Evolutionary conservation across 305 asterid species (phyloP).

Genomic region (Fraxinus baroniana): DNA sequence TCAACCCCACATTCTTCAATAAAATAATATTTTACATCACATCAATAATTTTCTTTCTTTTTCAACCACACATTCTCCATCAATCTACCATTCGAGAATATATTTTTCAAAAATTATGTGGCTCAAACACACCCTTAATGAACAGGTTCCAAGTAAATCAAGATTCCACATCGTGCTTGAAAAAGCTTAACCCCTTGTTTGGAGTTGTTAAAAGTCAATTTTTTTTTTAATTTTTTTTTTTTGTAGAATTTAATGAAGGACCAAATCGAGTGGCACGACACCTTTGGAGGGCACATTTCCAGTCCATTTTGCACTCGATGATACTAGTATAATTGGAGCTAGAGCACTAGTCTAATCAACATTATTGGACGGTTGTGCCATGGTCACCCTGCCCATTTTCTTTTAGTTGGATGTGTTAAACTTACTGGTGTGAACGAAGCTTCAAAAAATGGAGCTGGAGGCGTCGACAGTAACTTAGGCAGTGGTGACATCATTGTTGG

Average conservation of each 20-base stretch:
- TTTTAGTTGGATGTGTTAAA: not conserved
- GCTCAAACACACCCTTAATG: too few relatives aligned
- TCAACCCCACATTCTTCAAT: too few relatives aligned
- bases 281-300: not conserved
- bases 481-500: not conserved
- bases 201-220: too few relatives aligned
- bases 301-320: not conserved
- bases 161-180: not conserved
- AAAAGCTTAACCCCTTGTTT: not conserved
- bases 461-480: conserved; percentile 36
- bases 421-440: conserved; percentile 81
- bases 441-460: conserved; percentile 53
- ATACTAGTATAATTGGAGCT: too few relatives aligned
- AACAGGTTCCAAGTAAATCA: not conserved
- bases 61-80: too few relatives aligned
- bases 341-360: too few relatives aligned
- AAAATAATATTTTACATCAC: too few relatives aligned
- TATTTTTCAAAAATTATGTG: too few relatives aligned
- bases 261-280: not conserved
- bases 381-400: not conserved
- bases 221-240: too few relatives aligned
- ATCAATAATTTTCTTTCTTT: too few relatives aligned
- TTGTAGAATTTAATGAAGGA: not conserved
- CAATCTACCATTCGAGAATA: too few relatives aligned
- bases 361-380: not conserved